These are phyloP conservation scores for Fraxinus albicans DNA, from an alignment of 305 asterid species.

Conservation along the genomic window DNA sequence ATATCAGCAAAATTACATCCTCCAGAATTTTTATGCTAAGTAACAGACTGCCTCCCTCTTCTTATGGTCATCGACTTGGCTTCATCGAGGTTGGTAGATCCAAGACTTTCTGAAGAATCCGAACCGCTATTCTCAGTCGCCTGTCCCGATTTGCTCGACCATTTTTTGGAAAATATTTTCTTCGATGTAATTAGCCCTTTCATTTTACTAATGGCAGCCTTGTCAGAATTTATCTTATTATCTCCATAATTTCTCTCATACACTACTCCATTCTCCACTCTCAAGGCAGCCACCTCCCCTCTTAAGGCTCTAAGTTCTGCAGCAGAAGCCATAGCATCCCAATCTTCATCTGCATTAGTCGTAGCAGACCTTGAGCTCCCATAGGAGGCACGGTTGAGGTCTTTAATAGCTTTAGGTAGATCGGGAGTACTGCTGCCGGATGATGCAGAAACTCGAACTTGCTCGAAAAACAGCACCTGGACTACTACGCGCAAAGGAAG, in stretches of 20 bases:
- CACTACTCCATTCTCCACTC: constrained; percentile 54
- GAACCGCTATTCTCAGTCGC: constrained; percentile 81
- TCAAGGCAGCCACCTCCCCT: constrained; percentile 76
- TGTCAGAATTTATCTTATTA: constrained; percentile 40
- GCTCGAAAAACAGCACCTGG: constrained; percentile 93
- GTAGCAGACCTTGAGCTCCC: constrained; percentile 80
- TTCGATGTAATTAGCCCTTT: constrained; percentile 70
- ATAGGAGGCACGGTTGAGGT: constrained; percentile 61
- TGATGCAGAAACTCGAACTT: constrained; percentile 84
- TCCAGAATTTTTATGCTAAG: background rate
- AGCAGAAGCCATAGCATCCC: constrained; percentile 89
- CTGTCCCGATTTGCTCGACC: constrained; percentile 71
- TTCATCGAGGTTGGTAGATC: constrained; percentile 65
- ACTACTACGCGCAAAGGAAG: constrained; percentile 87
- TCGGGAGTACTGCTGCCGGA: constrained; percentile 97
- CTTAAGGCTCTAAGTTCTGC: constrained; percentile 87
- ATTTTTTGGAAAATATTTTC: constrained; percentile 73
- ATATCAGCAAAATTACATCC: constrained; percentile 17
- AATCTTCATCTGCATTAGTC: constrained; percentile 81
- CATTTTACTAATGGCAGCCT: constrained; percentile 62
- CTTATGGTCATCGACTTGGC: constrained; percentile 65
- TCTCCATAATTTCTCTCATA: constrained; percentile 43
- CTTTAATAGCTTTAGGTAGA: constrained; percentile 78
- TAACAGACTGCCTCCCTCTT: constrained; percentile 45
- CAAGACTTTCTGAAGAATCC: constrained; percentile 84